Evolutionary conservation across 768 basidiomycete species (phyloP), one percentile per base, ranked within the genome.

Genomic region (Heimioporus sp.): DNA sequence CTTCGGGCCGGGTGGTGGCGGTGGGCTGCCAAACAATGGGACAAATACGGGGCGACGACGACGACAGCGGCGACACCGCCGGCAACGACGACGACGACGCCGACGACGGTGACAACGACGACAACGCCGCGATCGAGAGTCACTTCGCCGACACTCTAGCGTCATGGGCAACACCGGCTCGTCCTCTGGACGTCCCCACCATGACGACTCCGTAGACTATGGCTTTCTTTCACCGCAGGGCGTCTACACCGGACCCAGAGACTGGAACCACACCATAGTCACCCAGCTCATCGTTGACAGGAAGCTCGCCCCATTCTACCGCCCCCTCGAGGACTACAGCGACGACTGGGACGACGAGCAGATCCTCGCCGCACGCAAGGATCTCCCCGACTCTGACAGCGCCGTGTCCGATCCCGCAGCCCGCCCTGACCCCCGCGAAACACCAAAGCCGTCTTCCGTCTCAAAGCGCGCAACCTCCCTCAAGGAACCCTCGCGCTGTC

Each of bases 221-320:
- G 92, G 92, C 52, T 72, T 76, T 63, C 82, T 94, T 45, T 71
- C 80, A 49, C 92, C 92, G 17, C 89, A 92, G 62, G 92, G 91
- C 63, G 81, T 93, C 56, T 95, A 95, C 74, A 85, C 89, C 17
- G 89, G 86, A 20, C 73, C 80, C 42, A 80, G 80, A 64, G 95
- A 98, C 72, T 98, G 93, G 87, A 93, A 92, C 66, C 90, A 94
- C 60, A 69, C 82, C 48, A 73, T 90, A 53, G 94, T 96, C 56
- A 85, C 88, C 54, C 86, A 90, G 71, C 81, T 96, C 65, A 93
- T 99, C 68, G 75, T 86, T 62, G 86, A 90, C 60, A 85, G 92
- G 67, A 86, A 81, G 63, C 81, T 99, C 38, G 93, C 95, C 1
- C 97, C 97, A 1, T 98, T 98, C 73, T 98, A 98, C 69, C 82